Evolutionary conservation across 2,329 filamentous ascomycete genomes (phyloP).

Genomic region (Fusarium odoratissimum): DNA sequence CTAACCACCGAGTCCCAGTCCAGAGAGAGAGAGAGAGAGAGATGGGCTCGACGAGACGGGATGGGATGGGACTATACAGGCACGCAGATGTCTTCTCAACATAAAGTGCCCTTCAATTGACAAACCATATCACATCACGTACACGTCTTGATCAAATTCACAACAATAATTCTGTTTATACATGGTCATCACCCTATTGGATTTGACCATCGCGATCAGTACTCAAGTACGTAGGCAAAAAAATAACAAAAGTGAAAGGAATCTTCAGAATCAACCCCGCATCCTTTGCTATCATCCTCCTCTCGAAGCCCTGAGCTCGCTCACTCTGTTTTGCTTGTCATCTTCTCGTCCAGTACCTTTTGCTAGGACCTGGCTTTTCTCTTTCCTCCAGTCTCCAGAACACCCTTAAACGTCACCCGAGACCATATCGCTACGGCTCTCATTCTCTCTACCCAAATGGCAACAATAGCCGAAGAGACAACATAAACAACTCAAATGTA

Average conservation of each 20-base stretch:
- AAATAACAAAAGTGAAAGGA: conserved; percentile 10
- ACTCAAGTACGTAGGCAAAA: conserved; percentile 27
- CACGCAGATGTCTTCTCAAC: neutral
- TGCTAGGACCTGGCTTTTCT: conserved; percentile 1
- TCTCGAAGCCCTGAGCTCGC: conserved; percentile 5
- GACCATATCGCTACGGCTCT: neutral
- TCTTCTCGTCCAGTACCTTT: neutral
- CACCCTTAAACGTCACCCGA: conserved; percentile 9
- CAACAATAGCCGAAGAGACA: neutral
- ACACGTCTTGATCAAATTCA: neutral
- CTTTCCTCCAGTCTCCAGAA: conserved; percentile 8
- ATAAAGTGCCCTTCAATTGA: neutral
- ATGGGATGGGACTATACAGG: neutral
- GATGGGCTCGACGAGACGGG: neutral
- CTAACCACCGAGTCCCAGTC: neutral
- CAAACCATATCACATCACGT: neutral
- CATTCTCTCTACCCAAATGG: conserved; percentile 8
- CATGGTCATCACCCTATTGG: conserved; percentile 9
- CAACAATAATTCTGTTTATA: neutral
- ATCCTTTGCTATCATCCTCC: conserved; percentile 23
- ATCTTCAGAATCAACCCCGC: conserved; percentile 20
- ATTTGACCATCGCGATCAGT: conserved; percentile 17
- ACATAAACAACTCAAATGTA: conserved; percentile 26
- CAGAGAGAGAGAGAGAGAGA: neutral
- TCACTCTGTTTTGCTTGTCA: neutral